Evolutionary conservation across 208 protist genomes (phyloP), one percentile per base, ranked within the genome.

Genomic region (Wallacemonas sp.): DNA sequence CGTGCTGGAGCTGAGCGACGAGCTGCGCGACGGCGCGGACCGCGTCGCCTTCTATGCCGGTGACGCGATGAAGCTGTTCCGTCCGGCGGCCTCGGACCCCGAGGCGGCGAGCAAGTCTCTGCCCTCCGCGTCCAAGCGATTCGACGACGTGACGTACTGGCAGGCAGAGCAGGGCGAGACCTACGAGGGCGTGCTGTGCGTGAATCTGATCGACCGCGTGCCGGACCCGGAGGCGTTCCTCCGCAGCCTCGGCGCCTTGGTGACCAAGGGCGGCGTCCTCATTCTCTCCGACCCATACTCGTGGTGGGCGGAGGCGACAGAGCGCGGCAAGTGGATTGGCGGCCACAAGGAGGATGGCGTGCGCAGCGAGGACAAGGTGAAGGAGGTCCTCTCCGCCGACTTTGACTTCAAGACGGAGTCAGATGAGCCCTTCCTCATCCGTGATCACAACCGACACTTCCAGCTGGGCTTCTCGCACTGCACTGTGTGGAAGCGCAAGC

Each of bases 381-480:
- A 87, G 67, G 64, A 78, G 23, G 75, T 84, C 28, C 67, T 97
- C 23, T 26, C n/a, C 28, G 62, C 65, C 2, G 55, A 89, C 26
- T 91, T 96, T 71, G 87, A 95, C 22, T 68, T 95, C 3, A 75
- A 92, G n/a, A 70, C 32, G 28, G 82, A 89, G 42, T 74, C 61
- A 5, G 89, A 97, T 57, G 85, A 93, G 77, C 77, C 77, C 18
- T 97, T 97, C 62, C 70, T 97, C 23, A 96, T 97, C 65, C 86
- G 93, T 20, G 86, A 96, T 31, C 88, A 93, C 61, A 61, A 83
- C 25, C 77, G 91, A 7, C 94, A 94, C 45, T 94, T 94, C 71
- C 93, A 97, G 61, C 77, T 92, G 41, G 88, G 86, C 25, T 83
- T 96, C 36, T 78, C 86, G 0, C 85, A 97, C 76, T 94, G 86